A percentile compares a stretch with the other conserved stretches of the same genome.
These are phyloP conservation scores for Skeletonema menzelii DNA, from an alignment of 108 stramenopile genomes.

Conservation along the genomic window DNA sequence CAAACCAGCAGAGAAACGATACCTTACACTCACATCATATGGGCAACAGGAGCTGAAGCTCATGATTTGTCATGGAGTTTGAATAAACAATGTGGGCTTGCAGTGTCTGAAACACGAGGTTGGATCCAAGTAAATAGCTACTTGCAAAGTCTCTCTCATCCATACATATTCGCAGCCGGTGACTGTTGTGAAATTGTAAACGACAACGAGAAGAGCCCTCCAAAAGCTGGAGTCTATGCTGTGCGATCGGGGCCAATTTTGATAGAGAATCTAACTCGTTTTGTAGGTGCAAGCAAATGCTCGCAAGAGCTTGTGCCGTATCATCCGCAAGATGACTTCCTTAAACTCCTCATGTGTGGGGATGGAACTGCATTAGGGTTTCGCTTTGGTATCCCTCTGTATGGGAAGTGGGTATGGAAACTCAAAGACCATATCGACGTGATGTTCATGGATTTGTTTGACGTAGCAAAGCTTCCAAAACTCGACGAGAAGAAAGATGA, in stretches of 20 bases:
- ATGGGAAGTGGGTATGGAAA: constrained; percentile 88
- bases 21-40: constrained; percentile 73
- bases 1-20: constrained; percentile 39
- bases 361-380: constrained; percentile 89
- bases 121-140: constrained; percentile 79
- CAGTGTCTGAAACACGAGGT: constrained; percentile 55
- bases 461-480: constrained; percentile 45
- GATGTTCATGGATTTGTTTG: constrained; percentile 83
- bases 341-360: constrained; percentile 82
- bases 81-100: constrained; percentile 54
- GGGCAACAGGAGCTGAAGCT: constrained; percentile 86
- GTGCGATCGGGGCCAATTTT: constrained; percentile 85
- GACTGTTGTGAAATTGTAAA: constrained; percentile 76
- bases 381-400: constrained; percentile 82
- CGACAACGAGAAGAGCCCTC: constrained; percentile 34
- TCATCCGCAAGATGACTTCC: constrained; percentile 83
- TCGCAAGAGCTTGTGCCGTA: constrained; percentile 40
- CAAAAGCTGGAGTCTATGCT: constrained; percentile 92
- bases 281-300: constrained; percentile 27
- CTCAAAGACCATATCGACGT: constrained; percentile 81
- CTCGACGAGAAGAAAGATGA: constrained; percentile 27
- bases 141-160: constrained; percentile 81
- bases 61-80: constrained; percentile 56
- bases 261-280: constrained; percentile 67
- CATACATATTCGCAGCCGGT: constrained; percentile 83